Evolutionary conservation across 1,139 yeast species (phyloP), one percentile per base, ranked within the genome.

Genomic region (Yarrowia galli): DNA sequence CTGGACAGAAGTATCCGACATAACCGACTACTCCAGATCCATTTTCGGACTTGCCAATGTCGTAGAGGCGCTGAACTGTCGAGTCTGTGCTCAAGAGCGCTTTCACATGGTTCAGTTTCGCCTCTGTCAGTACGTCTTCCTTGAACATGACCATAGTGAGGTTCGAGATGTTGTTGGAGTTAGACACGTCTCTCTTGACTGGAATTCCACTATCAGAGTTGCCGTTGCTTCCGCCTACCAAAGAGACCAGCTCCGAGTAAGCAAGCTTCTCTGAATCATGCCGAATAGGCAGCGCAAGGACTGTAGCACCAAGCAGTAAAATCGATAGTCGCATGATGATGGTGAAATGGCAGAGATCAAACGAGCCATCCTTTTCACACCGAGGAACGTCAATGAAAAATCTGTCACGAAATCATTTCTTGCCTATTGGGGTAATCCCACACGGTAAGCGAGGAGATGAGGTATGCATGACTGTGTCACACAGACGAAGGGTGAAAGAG

Each of bases 111-210:
- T n/a, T 5, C n/a, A 54, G 60, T n/a, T 54, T 54, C 16, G 32
- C 46, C 16, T 8, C 16, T 15, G 35, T 54, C 12, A 32, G 18
- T 1, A 12, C 16, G 23, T 22, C 45, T 18, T 54, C 46, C 12
- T 38, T 38, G n/a, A 54, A 54, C 60, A 38, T 54, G 60, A 54
- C 60, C 15, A 54, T 54, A 9, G 60, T 38, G 60, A 38, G 45
- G 36, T 54, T 38, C 1, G 35, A 23, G 20, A 9, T 8, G 35
- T 4, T 8, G 16, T 22, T 12, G 22, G 32, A 45, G 40, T 10
- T 32, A n/a, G 32, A 6, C 13, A 20, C 12, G 20, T 36, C 60
- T 15, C 45, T 8, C 16, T 36, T 36, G 2, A 40, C 45, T 2
- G 8, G 2, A 40, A n/a, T 0, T 5, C 8, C 22, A 18, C 1